phyloP scores from a whole-genome alignment of 2,329 filamentous ascomycete species.

The Escovopsis weberi region DNA sequence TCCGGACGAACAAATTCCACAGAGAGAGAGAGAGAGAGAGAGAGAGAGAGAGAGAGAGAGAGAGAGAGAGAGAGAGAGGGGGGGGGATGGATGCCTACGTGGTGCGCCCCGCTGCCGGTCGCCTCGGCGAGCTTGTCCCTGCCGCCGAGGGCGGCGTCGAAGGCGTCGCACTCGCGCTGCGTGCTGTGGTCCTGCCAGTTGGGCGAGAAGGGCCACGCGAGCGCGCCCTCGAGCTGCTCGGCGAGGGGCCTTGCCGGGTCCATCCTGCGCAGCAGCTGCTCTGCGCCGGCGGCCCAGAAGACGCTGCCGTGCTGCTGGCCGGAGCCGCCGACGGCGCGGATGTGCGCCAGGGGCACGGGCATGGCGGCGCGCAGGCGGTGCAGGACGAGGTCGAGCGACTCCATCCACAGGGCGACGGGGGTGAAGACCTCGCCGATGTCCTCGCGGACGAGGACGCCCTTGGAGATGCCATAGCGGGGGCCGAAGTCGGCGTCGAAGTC shows the following conservation, averaged over 20 bases:
- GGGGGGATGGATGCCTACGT: conserved; percentile 61
- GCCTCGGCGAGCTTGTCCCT: conserved; percentile 56
- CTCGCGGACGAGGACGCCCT: conserved; percentile 76
- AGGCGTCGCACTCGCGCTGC: conserved; percentile 77
- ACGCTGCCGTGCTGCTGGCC: conserved; percentile 98
- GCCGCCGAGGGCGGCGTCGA: conserved; percentile 58
- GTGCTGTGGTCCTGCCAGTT: conserved; percentile 99
- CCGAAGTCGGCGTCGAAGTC: conserved; percentile 82
- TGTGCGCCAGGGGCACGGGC: conserved; percentile 47
- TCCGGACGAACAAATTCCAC: neutral
- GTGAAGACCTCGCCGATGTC: conserved; percentile 80
- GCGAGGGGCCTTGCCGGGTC: conserved; percentile 47
- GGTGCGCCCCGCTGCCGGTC: conserved; percentile 88
- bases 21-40: conserved; percentile 2
- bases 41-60: neutral
- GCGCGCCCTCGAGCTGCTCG: conserved; percentile 56
- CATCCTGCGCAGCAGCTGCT: conserved; percentile 45
- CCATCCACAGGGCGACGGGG: conserved; percentile 87
- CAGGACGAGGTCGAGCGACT: conserved; percentile 79
- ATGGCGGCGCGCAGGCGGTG: conserved; percentile 54
- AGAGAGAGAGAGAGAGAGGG: conserved; percentile 1
- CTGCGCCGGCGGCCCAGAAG: conserved; percentile 69
- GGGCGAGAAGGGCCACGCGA: conserved; percentile 76
- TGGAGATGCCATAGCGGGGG: conserved; percentile 61
- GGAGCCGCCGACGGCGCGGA: conserved; percentile 76